Evolutionary conservation across 257 asterid species (phyloP), one percentile per base, ranked within the genome.

Genomic region (Ilex asprella): DNA sequence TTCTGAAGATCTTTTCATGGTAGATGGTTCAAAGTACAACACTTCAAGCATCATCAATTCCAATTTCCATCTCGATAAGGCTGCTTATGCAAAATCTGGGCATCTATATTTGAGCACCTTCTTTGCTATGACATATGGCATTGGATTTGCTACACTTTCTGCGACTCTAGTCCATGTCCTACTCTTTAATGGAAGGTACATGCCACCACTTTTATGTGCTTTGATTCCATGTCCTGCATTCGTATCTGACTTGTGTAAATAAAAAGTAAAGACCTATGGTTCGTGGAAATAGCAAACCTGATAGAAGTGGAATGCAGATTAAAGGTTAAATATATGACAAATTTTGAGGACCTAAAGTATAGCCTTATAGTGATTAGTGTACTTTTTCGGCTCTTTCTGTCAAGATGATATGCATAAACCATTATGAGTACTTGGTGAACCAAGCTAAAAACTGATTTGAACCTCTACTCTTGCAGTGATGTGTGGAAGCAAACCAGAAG

Each of bases 181-280:
- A 4, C 73, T 83, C 2, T 83, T 80, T 67, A 59, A 81, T 39
- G 85, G 87, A 54, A 78, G 79, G 89, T 83, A 74, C 29, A 3
- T 31, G 27, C 56, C 16, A 31, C 16, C 55, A 44, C 14, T 21
- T 21, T 13, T 6, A 10, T 15, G 27, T 41, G 35, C n/a, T 59
- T 21, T 15, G 6, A 13, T 16, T 39, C 30, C 2, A 12, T 16
- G 15, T 3, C 2, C 43, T 61, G 35, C 15, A 59, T 57, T 10
- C 6, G 12, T 32, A 15, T 27, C 6, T 4, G 5, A 7, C 13
- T 44, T 44, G 50, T 44, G 9, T 44, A 49, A 49, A 49, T 12
- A 49, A 49, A 6, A 49, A 35, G 7, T 35, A 35, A 35, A 35
- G 5, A 35, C 8, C 41, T 35, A 35, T 8, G 27, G 27, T 21